Percentiles rank a stretch among this genome's conserved stretches.
Evolutionary conservation across 1,139 yeast species (phyloP).

Genomic region (Schizosaccharomyces versatilis): DNA sequence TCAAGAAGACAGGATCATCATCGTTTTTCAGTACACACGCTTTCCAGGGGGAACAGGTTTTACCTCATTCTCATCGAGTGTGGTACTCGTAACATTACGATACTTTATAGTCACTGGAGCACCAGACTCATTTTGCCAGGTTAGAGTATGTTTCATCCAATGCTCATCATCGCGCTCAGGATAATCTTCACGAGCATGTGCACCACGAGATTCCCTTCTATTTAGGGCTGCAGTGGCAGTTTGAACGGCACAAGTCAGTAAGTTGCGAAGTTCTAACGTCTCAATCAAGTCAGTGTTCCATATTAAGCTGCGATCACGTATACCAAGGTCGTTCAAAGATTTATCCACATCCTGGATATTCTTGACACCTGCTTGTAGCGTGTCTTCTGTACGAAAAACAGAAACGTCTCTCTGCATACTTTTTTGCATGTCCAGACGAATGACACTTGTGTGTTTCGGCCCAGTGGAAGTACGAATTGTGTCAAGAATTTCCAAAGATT

Average conservation of each 20-base stretch:
- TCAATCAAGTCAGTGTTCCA: slow-evolving; percentile 96
- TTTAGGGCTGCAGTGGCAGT: slow-evolving; percentile 88
- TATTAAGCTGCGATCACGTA: slow-evolving; percentile 91
- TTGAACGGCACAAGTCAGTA: slow-evolving; percentile 91
- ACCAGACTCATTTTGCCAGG: slow-evolving; percentile 65
- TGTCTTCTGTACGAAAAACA: slow-evolving; percentile 84
- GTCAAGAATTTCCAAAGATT: slow-evolving; percentile 80
- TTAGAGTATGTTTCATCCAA: slow-evolving; percentile 96
- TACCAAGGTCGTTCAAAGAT: slow-evolving; percentile 50
- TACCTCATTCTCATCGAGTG: slow-evolving; percentile 82
- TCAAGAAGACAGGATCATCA: too few species aligned
- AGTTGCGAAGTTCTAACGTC: slow-evolving; percentile 86
- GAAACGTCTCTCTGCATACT: slow-evolving; percentile 95
- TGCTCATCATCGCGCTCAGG: slow-evolving; percentile 85
- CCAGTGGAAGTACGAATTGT: slow-evolving; percentile 70
- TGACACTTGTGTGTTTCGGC: slow-evolving; percentile 57
- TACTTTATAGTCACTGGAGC: slow-evolving; percentile 54
- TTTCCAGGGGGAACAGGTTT: slow-evolving; percentile 28
- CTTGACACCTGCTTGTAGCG: slow-evolving; percentile 77
- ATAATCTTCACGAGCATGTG: slow-evolving; percentile 95
- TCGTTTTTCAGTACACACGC: slow-evolving; percentile 9
- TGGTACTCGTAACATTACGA: slow-evolving; percentile 64
- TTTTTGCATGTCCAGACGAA: slow-evolving; percentile 81
- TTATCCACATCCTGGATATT: slow-evolving; percentile 58
- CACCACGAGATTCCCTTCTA: slow-evolving; percentile 96